A percentile compares a stretch with the other conserved stretches of the same genome.
phyloP scores from a whole-genome alignment of 306 rosid species.

The Vigna unguiculata region DNA sequence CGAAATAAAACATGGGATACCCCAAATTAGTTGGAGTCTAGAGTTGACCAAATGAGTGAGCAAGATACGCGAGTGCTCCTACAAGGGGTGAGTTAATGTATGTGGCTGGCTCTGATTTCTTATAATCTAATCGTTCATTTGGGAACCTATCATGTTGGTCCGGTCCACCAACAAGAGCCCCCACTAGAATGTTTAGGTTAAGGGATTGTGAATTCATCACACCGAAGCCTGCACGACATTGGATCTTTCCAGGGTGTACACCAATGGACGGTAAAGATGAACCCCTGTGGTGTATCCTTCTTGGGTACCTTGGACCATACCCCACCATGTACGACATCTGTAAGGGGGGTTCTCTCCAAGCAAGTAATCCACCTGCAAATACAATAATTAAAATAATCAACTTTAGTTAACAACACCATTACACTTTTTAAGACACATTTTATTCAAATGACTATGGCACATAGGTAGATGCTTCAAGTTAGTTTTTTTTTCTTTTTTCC shows the following conservation, averaged over 20 bases:
- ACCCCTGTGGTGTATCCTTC: conserved; percentile 95
- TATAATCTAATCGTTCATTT: conserved; percentile 80
- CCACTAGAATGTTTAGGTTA: conserved; percentile 75
- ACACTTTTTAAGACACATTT: no score
- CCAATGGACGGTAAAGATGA: conserved; percentile 80
- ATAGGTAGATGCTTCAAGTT: background rate
- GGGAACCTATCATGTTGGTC: conserved; percentile 75
- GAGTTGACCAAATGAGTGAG: conserved; percentile 74
- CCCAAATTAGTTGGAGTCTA: conserved; percentile 41
- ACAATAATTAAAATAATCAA: background rate
- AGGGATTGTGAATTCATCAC: conserved; percentile 72
- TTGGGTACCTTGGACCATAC: conserved; percentile 84
- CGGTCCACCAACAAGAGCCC: conserved; percentile 92
- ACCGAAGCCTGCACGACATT: conserved; percentile 77
- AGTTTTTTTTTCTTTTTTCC: background rate
- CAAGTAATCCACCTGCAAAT: conserved; percentile 81
- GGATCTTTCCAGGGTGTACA: conserved; percentile 79
- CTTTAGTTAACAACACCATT: no score
- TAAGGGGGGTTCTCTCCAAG: conserved; percentile 90
- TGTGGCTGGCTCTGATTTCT: conserved; percentile 90
- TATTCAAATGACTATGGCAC: no score
- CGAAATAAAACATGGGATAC: conserved; percentile 10
- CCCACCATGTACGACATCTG: conserved; percentile 99
- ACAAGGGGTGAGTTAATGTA: conserved; percentile 90
- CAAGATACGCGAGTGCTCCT: conserved; percentile 75